These are phyloP conservation scores for Metarhizium sp. DNA, from an alignment of 2,329 filamentous ascomycete species.

Conservation along the genomic window DNA sequence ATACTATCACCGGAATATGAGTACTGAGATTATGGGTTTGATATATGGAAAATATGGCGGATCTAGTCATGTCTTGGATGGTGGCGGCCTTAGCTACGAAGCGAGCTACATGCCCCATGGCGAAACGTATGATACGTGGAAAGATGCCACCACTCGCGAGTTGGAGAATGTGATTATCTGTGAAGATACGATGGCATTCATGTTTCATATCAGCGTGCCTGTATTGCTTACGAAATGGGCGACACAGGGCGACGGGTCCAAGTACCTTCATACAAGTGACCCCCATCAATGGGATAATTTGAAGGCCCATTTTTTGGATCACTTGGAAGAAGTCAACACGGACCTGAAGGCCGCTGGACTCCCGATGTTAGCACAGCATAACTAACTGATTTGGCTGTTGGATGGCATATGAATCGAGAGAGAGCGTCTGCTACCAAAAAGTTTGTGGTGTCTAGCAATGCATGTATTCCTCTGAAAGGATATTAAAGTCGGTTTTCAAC, in stretches of 20 bases:
- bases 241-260: constrained; percentile 12
- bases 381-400: not conserved
- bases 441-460: too few species aligned
- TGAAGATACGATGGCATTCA: constrained; percentile 32
- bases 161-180: constrained; percentile 12
- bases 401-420: not conserved
- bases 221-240: constrained; percentile 17
- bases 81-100: constrained; percentile 23
- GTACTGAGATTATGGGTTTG: constrained; percentile 47
- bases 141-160: constrained; percentile 16
- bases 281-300: constrained; percentile 14
- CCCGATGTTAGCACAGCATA: not conserved
- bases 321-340: constrained; percentile 14
- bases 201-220: constrained; percentile 27
- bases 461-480: too few species aligned
- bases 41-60: constrained; percentile 28
- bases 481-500: too few species aligned
- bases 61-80: constrained; percentile 16
- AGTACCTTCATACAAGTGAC: constrained; percentile 10
- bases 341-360: constrained; percentile 13
- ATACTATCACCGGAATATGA: constrained; percentile 55
- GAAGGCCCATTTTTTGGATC: constrained; percentile 17
- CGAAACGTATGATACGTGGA: constrained; percentile 22
- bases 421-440: too few species aligned
- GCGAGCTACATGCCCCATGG: constrained; percentile 26